Conservation (phyloP, 257 asterid species). For the Lycium ferocissimum region DNA sequence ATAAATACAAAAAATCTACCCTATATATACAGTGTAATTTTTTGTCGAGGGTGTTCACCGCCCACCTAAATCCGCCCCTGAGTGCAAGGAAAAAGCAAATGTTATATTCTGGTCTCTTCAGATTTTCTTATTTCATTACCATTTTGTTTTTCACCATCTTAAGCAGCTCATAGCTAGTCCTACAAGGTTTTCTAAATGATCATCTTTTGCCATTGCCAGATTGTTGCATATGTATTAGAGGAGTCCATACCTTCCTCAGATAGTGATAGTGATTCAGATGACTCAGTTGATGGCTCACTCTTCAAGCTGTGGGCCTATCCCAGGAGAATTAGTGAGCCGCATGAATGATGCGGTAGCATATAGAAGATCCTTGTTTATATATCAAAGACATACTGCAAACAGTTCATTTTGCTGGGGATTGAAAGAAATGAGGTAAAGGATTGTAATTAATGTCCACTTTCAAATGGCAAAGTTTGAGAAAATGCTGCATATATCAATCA, state of each 20-base stretch:
- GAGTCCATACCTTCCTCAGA: conserved; percentile 54
- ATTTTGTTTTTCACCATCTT: background rate
- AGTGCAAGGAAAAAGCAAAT: background rate
- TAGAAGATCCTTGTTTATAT: background rate
- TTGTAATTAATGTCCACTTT: conserved; percentile 1
- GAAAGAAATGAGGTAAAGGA: background rate
- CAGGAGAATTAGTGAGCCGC: conserved; percentile 31
- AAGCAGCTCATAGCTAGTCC: conserved; percentile 18
- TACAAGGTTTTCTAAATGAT: background rate
- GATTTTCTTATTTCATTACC: background rate
- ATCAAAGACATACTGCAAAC: background rate
- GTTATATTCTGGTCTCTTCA: background rate
- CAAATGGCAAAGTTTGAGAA: background rate
- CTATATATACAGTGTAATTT: too few species aligned
- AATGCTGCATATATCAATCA: conserved; percentile 2
- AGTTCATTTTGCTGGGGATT: background rate
- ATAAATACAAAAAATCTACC: too few species aligned
- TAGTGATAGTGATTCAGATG: conserved; percentile 71
- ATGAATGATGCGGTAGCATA: background rate
- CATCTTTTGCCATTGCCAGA: conserved; percentile 50
- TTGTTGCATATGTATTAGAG: conserved; percentile 56
- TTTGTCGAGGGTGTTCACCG: too few species aligned
- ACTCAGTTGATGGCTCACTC: conserved; percentile 47
- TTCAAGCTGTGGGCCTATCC: conserved; percentile 75
- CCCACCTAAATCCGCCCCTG: too few species aligned